Evolutionary conservation across 202 grass and related monocot species (phyloP), one percentile per base, ranked within the genome.

Genomic region (Carex arenaria): DNA sequence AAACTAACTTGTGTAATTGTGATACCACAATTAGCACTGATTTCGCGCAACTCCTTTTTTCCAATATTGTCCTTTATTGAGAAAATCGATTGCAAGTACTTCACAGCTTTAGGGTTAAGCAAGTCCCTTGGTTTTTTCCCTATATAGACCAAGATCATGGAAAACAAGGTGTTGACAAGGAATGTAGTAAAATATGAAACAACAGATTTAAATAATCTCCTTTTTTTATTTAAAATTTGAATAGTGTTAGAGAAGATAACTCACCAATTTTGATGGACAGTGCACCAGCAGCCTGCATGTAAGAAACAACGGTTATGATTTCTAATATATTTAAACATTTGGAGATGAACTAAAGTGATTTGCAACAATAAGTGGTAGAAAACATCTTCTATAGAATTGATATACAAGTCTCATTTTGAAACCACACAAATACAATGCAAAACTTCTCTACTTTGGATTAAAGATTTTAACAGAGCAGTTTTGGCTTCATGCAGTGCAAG

Each of bases 121-220:
- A 93, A 89, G 86, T 95, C 96, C 54, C 91, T 89, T 64, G 96
- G 96, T n/a, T 82, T 95, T 89, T 95, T 99, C 76, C 96, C 95
- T 98, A 82, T 53, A 87, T 79, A 79, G 54, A 80, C 17, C 62
- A 80, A 38, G 5, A 59, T 59, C 17, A 51, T 53, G 52, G 52
- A 61, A 36, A 18, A 79, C 43, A 70, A 4, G 14, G 19, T 23
- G 14, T 14, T 23, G 38, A 12, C 1, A 4, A 55, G 12, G 51
- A 77, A 79, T 61, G 18, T 40, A 59, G 28, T n/a, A 34, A 36
- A 38, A 61, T 17, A 79, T 56, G 5, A 53, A 34, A 61, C 15
- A 79, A 79, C 4, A 79, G 1, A 79, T 36, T 79, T 18, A 79
- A 57, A 67, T 38, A 60, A 60, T 59, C 28, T 1, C 26, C 26